Evolutionary conservation across 306 rosid species (phyloP), one percentile per base, ranked within the genome.

Genomic region (Prunus mira): DNA sequence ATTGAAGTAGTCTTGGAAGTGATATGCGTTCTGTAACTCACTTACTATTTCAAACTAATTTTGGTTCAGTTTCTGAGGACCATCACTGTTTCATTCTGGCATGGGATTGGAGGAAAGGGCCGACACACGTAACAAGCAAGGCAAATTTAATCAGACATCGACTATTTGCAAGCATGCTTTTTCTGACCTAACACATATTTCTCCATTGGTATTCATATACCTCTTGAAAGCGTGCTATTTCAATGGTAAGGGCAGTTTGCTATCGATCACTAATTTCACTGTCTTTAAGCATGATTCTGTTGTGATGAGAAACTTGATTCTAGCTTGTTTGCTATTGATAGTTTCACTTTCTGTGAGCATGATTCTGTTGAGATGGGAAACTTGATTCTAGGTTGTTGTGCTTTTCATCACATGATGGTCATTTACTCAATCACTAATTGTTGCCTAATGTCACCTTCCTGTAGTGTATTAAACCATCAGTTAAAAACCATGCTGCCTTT

Each of bases 181-280:
- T 73, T 82, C 79, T 72, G 88, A 96, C 81, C 82, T 96, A 38
- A 58, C 79, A 20, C 85, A 83, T 73, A 89, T 91, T 56, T 82
- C 99, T 68, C 99, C 98, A 0, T 82, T 88, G 81, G 90, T 92
- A 58, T 96, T 96, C 83, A 28, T 96, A 65, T 87, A 82, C 83
- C 93, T 92, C 69, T 84, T 96, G 79, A 96, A 91, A 86, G 93
- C 87, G 75, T 96, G 93, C 67, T 91, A 96, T 79, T 74, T 77
- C 74, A 70, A 78, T 83, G 98, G 98, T 95, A 90, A 46, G 96
- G 5, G 38, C 55, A 73, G 65, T 76, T 76, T 54, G 76, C 72
- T 27, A 43, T 63, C 14, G 27, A 49, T 67, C 65, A 57, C 57
- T 55, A 9, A 45, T 71, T 38, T 76, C 63, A 34, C 50, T 72